Evolutionary conservation across 345 rosid species (phyloP).

Genomic region (Camelina hispida): DNA sequence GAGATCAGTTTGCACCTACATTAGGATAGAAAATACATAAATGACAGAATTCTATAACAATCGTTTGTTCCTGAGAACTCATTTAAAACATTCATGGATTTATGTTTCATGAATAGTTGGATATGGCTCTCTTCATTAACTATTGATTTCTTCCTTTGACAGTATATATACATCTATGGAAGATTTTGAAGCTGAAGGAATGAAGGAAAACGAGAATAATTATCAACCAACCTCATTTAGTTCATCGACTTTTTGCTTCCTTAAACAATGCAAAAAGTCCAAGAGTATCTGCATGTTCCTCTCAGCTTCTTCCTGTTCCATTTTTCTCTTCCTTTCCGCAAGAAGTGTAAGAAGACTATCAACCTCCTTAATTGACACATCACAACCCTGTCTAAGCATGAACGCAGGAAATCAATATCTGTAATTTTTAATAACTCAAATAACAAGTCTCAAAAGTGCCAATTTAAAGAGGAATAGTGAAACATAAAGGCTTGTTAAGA

Average conservation of each 20-base stretch:
- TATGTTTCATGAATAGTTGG: constrained; percentile 2
- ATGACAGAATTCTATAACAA: background rate
- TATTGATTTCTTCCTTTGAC: constrained; percentile 9
- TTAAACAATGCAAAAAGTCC: constrained; percentile 81
- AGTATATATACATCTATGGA: constrained; percentile 5
- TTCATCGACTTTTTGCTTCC: constrained; percentile 93
- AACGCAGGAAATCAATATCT: constrained; percentile 34
- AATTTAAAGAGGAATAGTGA: constrained; percentile 10
- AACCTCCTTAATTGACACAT: constrained; percentile 86
- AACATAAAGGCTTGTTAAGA: constrained; percentile 23
- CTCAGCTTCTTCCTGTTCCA: constrained; percentile 98
- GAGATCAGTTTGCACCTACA: constrained; percentile 84
- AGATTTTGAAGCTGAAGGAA: constrained; percentile 8
- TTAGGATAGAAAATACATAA: constrained; percentile 22
- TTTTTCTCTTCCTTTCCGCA: constrained; percentile 86
- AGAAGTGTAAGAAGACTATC: constrained; percentile 76
- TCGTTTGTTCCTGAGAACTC: constrained; percentile 23
- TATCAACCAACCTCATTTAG: constrained; percentile 69
- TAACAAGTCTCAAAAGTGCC: background rate
- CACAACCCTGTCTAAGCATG: constrained; percentile 80
- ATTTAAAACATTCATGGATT: constrained; percentile 12
- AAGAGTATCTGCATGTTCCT: constrained; percentile 96
- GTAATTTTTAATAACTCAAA: background rate
- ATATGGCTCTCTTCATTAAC: background rate
- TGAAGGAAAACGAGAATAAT: background rate